A percentile compares a stretch with the other conserved stretches of the same genome.
These are phyloP conservation scores for Cryphonectria carpinicola DNA, from an alignment of 2,329 filamentous ascomycete species.

Conservation along the genomic window DNA sequence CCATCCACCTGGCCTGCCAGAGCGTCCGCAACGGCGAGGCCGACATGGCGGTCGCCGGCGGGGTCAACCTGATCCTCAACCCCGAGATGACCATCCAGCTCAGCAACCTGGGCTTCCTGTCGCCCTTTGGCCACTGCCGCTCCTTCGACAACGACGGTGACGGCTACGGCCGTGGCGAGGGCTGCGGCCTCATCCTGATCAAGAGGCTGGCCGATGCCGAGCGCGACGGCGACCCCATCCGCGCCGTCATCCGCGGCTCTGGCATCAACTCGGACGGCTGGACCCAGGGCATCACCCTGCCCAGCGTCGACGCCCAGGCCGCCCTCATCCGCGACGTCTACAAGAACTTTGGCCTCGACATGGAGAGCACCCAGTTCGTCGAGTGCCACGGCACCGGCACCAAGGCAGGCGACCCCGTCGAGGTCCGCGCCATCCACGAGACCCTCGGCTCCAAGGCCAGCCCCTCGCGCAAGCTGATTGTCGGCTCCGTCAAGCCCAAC, in stretches of 20 bases:
- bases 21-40: constrained; percentile 34
- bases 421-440: constrained; percentile 37
- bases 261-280: constrained; percentile 60
- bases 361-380: constrained; percentile 34
- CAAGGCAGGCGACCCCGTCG: constrained; percentile 42
- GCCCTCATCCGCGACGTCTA: constrained; percentile 41
- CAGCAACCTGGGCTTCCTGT: constrained; percentile 23
- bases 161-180: constrained; percentile 66
- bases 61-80: constrained; percentile 51
- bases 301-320: constrained; percentile 39
- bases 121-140: constrained; percentile 44
- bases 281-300: constrained; percentile 45
- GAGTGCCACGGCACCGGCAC: constrained; percentile 43
- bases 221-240: constrained; percentile 58
- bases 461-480: constrained; percentile 16
- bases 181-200: constrained; percentile 57
- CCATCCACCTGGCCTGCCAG: constrained; percentile 54
- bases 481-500: constrained; percentile 44
- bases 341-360: constrained; percentile 24
- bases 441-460: constrained; percentile 19
- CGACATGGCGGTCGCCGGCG: constrained; percentile 46
- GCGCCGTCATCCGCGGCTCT: constrained; percentile 54
- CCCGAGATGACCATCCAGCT: constrained; percentile 38
- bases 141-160: constrained; percentile 59
- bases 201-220: constrained; percentile 61